phyloP scores from a whole-genome alignment of 2,329 filamentous ascomycete species.

The Rhynchosporium secalis region DNA sequence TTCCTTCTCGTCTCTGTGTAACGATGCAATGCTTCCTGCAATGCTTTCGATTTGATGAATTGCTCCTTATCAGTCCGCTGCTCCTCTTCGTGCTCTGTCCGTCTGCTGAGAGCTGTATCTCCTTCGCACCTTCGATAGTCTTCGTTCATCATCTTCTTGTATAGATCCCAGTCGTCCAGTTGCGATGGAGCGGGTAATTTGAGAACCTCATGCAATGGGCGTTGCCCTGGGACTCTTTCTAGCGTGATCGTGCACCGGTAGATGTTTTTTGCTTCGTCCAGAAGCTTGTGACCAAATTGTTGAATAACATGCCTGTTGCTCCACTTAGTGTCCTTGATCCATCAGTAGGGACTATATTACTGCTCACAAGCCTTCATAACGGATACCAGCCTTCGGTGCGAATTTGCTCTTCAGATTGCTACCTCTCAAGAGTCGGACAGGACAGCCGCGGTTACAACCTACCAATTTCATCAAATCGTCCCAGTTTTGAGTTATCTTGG shows the following conservation, averaged over 20 bases:
- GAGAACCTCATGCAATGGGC: conserved; percentile 45
- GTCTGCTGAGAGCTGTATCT: conserved; percentile 39
- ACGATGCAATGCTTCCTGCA: conserved; percentile 7
- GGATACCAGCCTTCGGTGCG: conserved; percentile 53
- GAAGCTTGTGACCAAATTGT: conserved; percentile 48
- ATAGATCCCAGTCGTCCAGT: conserved; percentile 56
- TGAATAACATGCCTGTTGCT: conserved; percentile 49
- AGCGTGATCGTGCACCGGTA: conserved; percentile 50
- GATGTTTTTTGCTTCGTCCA: conserved; percentile 43
- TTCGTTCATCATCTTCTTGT: conserved; percentile 48
- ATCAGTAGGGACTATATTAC: not conserved
- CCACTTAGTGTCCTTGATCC: not conserved
- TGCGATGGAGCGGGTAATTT: conserved; percentile 54
- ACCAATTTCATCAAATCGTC: conserved; percentile 53
- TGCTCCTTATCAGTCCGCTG: conserved; percentile 22
- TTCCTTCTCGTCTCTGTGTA: conserved; percentile 7
- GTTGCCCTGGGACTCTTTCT: conserved; percentile 47
- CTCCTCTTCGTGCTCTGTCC: conserved; percentile 23
- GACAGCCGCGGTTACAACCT: conserved; percentile 43
- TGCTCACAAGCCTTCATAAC: conserved; percentile 59
- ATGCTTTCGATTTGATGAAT: conserved; percentile 14
- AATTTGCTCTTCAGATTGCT: conserved; percentile 51
- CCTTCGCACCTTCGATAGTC: conserved; percentile 42
- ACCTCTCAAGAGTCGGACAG: conserved; percentile 55
- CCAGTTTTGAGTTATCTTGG: conserved; percentile 45